phyloP scores from a whole-genome alignment of 352 stramenopile species.

The Phytopythium kandeliae region DNA sequence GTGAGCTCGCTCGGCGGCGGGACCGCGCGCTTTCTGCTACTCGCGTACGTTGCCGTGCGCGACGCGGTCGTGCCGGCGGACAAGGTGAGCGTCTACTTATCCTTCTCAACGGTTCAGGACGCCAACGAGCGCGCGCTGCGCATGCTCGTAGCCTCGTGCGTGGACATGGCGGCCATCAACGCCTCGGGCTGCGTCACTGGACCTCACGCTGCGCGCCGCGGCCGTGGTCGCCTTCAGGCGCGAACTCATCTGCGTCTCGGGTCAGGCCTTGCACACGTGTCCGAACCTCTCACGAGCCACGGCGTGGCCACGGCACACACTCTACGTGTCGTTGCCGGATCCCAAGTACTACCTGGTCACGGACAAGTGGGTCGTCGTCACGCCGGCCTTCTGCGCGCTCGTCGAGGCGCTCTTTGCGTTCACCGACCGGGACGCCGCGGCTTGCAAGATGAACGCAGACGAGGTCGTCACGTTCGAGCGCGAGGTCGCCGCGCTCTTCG shows the following conservation, averaged over 20 bases:
- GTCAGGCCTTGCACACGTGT: conserved; percentile 30
- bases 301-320: conserved; percentile 69
- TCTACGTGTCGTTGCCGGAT: no score
- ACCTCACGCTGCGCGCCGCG: no score
- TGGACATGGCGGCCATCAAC: conserved; percentile 55
- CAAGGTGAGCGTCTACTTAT: conserved; percentile 24
- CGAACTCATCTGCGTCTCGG: no score
- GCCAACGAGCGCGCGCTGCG: conserved; percentile 34
- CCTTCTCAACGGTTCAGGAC: conserved; percentile 25
- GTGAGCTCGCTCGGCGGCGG: conserved; percentile 23
- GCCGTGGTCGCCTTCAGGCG: no score
- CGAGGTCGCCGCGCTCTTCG: conserved; percentile 65
- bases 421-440: conserved; percentile 24
- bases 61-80: conserved; percentile 35
- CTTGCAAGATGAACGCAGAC: conserved; percentile 28
- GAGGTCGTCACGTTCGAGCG: conserved; percentile 85
- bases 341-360: no score
- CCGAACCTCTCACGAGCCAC: conserved; percentile 56
- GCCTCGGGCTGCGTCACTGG: conserved; percentile 25
- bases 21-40: conserved; percentile 27
- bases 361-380: no score
- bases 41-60: conserved; percentile 33
- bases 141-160: conserved; percentile 54
- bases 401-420: no score
- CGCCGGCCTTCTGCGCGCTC: conserved; percentile 42